Evolutionary conservation across 2,329 filamentous ascomycete genomes (phyloP).

Genomic region (Aureobasidium sp.): DNA sequence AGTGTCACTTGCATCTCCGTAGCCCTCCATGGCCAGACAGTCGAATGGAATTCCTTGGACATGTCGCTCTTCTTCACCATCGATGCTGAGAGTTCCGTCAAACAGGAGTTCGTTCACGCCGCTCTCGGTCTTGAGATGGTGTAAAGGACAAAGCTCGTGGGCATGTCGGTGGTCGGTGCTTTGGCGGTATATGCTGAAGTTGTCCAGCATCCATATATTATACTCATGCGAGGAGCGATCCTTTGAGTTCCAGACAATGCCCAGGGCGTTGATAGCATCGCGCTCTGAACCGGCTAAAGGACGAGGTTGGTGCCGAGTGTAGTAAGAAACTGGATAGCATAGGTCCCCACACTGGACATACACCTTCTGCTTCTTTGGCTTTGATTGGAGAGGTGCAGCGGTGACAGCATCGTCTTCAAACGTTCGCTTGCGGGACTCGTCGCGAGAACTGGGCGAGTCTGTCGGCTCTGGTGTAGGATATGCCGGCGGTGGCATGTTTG

Average conservation of each 20-base stretch:
- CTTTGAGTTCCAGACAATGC: not conserved
- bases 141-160: constrained; percentile 48
- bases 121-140: constrained; percentile 40
- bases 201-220: constrained; percentile 7
- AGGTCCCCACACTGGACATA: not conserved
- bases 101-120: constrained; percentile 43
- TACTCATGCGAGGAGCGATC: not conserved
- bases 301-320: not conserved
- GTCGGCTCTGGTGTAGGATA: not conserved
- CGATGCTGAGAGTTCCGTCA: constrained; percentile 50
- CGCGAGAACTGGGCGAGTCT: not conserved
- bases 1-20: constrained; percentile 42
- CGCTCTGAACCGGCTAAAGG: not conserved
- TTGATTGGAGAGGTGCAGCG: not conserved
- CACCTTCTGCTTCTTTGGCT: not conserved
- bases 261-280: not conserved
- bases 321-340: not conserved
- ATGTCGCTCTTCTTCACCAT: constrained; percentile 35
- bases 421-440: not conserved
- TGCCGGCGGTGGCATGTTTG: not conserved
- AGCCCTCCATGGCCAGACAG: constrained; percentile 57
- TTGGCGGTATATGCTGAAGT: not conserved
- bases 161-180: constrained; percentile 22
- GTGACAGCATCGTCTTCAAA: not conserved
- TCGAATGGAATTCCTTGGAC: constrained; percentile 50